Base-by-base conservation (phyloP, 2,329 filamentous ascomycete genomes). In the Fusarium scirpi region DNA sequence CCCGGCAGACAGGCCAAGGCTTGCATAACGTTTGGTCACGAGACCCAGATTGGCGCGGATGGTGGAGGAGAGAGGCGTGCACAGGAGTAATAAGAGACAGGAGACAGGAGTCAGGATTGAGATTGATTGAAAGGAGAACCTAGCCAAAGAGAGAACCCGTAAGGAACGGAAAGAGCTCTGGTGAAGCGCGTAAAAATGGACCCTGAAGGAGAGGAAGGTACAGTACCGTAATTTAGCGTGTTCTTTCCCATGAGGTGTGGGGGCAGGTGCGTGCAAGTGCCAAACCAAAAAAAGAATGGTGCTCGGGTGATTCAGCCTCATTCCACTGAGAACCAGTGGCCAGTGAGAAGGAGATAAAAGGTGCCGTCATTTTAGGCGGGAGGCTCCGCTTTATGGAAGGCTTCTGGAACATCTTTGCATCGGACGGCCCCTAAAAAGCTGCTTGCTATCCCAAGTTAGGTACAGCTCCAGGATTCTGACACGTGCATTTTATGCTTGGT, bases 331-430 rank as follows among this genome's bases (percentile, higher is more conserved):
- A 56, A 20, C 43, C 48, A 40, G 22, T 52, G 48, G 25, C 43
- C 48, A 40, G 22, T 52, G 48, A 41, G 48, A 41, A 41, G 12
- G 32, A 38, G 44, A 29, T 24, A 55, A 52, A 62, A 44, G 46
- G 67, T 73, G 70, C 71, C 68, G 68, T 73, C 70, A 71, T 65
- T 58, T 20, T 43, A n/a, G 29, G 27, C 49, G 60, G 47, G 51
- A 46, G 52, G 55, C 60, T 43, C 73, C 73, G 63, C 73, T 48
- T 24, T 38, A 38, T 66, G 63, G 74, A 76, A 76, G 57, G 59
- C 43, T 76, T 76, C 74, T 76, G 59, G 74, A 76, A 76, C 58
- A 65, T 54, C 47, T 72, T 62, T 55, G 52, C 65, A 64, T 72
- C 73, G 66, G 69, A 53, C 58, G 52, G 27, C 40, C 15, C 30